A percentile compares a stretch with the other conserved stretches of the same genome.
These are phyloP conservation scores for Cenchrus fungigraminus DNA, from an alignment of 176 grass and related monocot genomes.

Conservation along the genomic window DNA sequence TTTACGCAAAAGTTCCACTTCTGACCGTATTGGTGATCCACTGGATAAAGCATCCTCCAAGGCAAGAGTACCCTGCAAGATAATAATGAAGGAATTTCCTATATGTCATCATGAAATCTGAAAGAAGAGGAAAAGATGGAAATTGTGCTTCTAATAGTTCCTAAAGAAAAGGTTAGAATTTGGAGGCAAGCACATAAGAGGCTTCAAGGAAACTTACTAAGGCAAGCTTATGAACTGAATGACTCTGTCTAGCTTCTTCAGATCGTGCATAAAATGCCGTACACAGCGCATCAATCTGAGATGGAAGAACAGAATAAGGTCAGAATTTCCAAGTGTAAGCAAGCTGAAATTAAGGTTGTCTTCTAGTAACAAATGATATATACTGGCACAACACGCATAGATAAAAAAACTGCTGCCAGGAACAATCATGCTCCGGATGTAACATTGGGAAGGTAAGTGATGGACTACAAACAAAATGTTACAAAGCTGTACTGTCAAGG, in stretches of 20 bases:
- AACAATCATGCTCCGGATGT: conserved; percentile 21
- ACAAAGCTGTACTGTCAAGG: not conserved
- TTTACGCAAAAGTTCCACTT: conserved; percentile 70
- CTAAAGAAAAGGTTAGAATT: not conserved
- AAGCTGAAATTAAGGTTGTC: conserved; percentile 32
- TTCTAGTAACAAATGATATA: not conserved
- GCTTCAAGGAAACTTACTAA: conserved; percentile 63
- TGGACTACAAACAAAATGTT: not conserved
- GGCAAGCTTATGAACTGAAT: conserved; percentile 96
- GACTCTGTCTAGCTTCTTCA: conserved; percentile 93
- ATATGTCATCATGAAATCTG: conserved; percentile 18
- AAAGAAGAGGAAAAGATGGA: conserved; percentile 24
- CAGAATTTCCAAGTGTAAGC: conserved; percentile 27
- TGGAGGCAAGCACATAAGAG: conserved; percentile 20
- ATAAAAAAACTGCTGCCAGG: not conserved
- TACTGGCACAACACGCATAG: conserved; percentile 8
- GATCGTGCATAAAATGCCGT: conserved; percentile 98
- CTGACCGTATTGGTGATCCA: conserved; percentile 73
- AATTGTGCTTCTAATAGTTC: conserved; percentile 28
- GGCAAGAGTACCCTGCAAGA: conserved; percentile 72
- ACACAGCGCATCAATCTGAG: conserved; percentile 93
- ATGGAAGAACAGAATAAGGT: conserved; percentile 32
- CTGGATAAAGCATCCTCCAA: conserved; percentile 88
- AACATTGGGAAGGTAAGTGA: not conserved
- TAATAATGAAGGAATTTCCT: conserved; percentile 8